phyloP scores from a whole-genome alignment of 2,329 filamentous ascomycete species.

The Paraconiothyrium brasiliense region DNA sequence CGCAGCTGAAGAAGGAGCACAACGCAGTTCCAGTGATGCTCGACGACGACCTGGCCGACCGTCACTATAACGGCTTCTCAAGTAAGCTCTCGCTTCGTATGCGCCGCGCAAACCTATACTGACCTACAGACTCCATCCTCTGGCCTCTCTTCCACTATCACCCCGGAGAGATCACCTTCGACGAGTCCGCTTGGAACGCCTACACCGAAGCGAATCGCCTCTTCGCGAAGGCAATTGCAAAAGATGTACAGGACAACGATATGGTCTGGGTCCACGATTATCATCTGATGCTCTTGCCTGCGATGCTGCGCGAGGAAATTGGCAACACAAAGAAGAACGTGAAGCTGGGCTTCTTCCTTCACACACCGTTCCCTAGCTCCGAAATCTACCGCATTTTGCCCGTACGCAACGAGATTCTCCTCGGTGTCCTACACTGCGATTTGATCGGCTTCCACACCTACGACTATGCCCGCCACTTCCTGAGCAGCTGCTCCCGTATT shows the following conservation, averaged over 20 bases:
- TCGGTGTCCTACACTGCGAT: conserved; percentile 90
- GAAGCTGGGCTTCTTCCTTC: conserved; percentile 97
- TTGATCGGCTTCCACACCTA: conserved; percentile 98
- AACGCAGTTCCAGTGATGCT: conserved; percentile 92
- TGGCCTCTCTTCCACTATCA: conserved; percentile 99
- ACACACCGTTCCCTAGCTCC: conserved; percentile 95
- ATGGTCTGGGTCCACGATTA: conserved; percentile 99
- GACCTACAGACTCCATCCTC: conserved; percentile 78
- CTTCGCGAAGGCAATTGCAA: conserved; percentile 87
- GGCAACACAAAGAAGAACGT: conserved; percentile 84
- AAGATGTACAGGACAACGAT: conserved; percentile 91
- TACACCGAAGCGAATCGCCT: conserved; percentile 93
- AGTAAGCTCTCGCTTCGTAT: conserved; percentile 65
- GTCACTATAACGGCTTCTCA: conserved; percentile 97
- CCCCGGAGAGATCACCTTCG: conserved; percentile 96
- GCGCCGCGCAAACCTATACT: conserved; percentile 18
- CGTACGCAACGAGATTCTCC: conserved; percentile 86
- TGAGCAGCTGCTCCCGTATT: conserved; percentile 96
- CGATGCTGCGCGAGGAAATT: conserved; percentile 93
- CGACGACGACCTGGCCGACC: conserved; percentile 90
- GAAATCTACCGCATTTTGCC: conserved; percentile 97
- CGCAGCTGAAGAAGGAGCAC: conserved; percentile 85
- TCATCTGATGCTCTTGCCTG: conserved; percentile 94
- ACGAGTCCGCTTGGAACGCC: conserved; percentile 91
- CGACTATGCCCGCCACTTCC: conserved; percentile 97